Conservation (phyloP, 768 basidiomycete species). For the Podaxis rugospora region DNA sequence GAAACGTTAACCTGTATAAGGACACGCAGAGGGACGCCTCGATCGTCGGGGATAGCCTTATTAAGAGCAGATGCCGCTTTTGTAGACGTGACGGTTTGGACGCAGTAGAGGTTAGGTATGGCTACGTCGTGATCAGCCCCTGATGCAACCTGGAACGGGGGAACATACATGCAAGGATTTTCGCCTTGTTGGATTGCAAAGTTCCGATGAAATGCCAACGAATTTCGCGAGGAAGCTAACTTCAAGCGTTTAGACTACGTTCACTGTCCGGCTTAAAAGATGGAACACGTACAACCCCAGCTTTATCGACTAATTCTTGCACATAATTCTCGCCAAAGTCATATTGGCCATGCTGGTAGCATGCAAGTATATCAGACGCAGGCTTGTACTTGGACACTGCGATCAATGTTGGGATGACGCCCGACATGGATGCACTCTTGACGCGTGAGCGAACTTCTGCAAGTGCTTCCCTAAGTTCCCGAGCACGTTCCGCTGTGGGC, state of each 20-base stretch:
- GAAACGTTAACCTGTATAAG: slow-evolving; percentile 96
- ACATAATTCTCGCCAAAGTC: slow-evolving; percentile 99
- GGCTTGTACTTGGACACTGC: slow-evolving; percentile 96
- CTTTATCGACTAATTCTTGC: slow-evolving; percentile 88
- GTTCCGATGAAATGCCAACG: slow-evolving; percentile 97
- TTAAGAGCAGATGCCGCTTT: slow-evolving; percentile 81
- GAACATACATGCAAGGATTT: slow-evolving; percentile 71
- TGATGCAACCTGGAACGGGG: not conserved
- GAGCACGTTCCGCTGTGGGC: slow-evolving; percentile 36
- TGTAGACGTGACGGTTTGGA: slow-evolving; percentile 81
- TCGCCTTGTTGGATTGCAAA: slow-evolving; percentile 91
- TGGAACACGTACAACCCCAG: slow-evolving; percentile 47
- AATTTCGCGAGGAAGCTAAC: slow-evolving; percentile 81
- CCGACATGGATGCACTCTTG: slow-evolving; percentile 24
- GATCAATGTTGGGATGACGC: slow-evolving; percentile 48
- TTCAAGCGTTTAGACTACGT: not conserved
- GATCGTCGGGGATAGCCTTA: slow-evolving; percentile 58
- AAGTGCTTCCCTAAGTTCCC: slow-evolving; percentile 52
- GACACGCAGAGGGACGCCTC: slow-evolving; percentile 64
- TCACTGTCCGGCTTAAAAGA: not conserved
- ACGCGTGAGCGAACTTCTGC: slow-evolving; percentile 49
- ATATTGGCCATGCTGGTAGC: slow-evolving; percentile 75
- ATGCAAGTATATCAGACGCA: slow-evolving; percentile 77
- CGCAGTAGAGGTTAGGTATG: slow-evolving; percentile 80
- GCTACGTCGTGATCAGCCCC: slow-evolving; percentile 36